Base-by-base conservation (phyloP, 495 filamentous ascomycete genomes). In the Bombardia bombarda region DNA sequence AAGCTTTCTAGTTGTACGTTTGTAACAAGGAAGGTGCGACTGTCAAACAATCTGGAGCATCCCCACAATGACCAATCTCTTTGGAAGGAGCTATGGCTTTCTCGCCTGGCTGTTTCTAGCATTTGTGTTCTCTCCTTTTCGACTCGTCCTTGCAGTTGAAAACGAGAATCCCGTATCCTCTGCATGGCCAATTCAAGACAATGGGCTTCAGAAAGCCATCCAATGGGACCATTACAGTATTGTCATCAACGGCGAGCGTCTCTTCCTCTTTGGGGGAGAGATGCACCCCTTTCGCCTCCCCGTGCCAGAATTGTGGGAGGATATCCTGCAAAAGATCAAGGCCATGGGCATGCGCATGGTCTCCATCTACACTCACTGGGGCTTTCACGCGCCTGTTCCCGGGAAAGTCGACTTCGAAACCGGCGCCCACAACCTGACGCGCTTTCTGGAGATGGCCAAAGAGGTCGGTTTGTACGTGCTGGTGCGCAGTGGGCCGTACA, bases 181-280 rank as follows among this genome's bases (percentile, higher is more conserved):
- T 0, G 6, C 36, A 3, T 75, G 73, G 74, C 73, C 70, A 0
- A 33, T 75, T 1, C 69, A 69, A 37, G 62, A 73, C 44, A 66
- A 79, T 51, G 65, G 69, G 10, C 48, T 75, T 16, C 78, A 67
- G 46, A 56, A 68, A 4, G 60, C 66, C 1, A 72, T 79, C 1
- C 52, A 75, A 56, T 73, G 70, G 78, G 79, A 80, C 34, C 57
- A 76, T 18, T 79, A 77, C 50, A 79, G 78, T 61, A 65, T 78
- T 39, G 66, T 65, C 5, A 60, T 80, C 32, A 75, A 76, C 21
- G 78, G 75, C 8, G 65, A 79, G 45, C 56, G 78, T 20, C 47
- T 80, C 2, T 79, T 72, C 43, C 51, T 81, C 26, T 79, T 72
- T 45, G 65, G 75, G 0, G 78, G 76, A 10, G 76, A 82, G 39